phyloP scores from a whole-genome alignment of 805 yeast genomes.

The Candida pseudoglaebosa region DNA sequence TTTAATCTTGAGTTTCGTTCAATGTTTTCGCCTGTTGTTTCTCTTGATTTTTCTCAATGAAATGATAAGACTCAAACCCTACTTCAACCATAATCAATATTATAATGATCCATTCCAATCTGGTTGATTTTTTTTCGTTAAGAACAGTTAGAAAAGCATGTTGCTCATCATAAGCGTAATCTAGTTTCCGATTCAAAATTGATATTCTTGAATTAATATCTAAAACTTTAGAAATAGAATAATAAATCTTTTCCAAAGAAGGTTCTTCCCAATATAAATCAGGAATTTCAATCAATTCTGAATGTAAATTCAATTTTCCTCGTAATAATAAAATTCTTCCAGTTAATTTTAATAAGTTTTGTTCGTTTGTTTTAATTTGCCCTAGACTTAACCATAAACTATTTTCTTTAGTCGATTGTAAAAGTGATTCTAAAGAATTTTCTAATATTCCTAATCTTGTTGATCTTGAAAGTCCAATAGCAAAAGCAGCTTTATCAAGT shows the following conservation, averaged over 20 bases:
- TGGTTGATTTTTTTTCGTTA: conserved; percentile 69
- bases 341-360: conserved; percentile 62
- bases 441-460: conserved; percentile 83
- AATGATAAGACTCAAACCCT: conserved; percentile 72
- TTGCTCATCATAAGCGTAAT: conserved; percentile 87
- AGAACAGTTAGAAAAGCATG: conserved; percentile 70
- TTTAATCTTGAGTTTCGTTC: background rate
- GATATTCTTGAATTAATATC: conserved; percentile 76
- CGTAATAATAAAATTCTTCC: conserved; percentile 73
- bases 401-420: conserved; percentile 56
- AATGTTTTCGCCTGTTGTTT: background rate
- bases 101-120: conserved; percentile 87
- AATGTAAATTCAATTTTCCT: conserved; percentile 79
- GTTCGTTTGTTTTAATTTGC: conserved; percentile 39
- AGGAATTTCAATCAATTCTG: conserved; percentile 88
- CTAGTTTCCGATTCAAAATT: conserved; percentile 79
- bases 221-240: conserved; percentile 61
- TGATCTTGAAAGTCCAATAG: conserved; percentile 82
- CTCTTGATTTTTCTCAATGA: conserved; percentile 30
- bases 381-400: conserved; percentile 70
- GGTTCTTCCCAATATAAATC: conserved; percentile 95
- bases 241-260: conserved; percentile 70
- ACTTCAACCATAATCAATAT: conserved; percentile 82
- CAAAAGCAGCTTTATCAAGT: conserved; percentile 82
- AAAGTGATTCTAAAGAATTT: conserved; percentile 62